A percentile compares a stretch with the other conserved stretches of the same genome.
phyloP scores from a whole-genome alignment of 2,329 filamentous ascomycete genomes.

The Talaromyces islandicus region DNA sequence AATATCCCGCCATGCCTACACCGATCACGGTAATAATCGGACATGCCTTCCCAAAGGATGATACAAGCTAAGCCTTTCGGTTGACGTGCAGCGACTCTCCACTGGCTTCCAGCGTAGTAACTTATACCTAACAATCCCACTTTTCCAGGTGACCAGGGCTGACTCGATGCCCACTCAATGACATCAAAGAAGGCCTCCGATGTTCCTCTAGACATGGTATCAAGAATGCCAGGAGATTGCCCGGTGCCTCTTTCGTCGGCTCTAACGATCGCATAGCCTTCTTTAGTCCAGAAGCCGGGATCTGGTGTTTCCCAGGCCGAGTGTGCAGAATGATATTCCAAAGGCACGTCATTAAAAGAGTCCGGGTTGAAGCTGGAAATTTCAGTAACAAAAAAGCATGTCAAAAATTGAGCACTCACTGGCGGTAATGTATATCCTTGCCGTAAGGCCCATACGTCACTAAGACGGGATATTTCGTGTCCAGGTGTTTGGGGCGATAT shows the following conservation, averaged over 20 bases:
- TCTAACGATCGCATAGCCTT: constrained; percentile 52
- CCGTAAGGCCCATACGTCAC: not conserved
- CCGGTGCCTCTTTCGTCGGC: constrained; percentile 49
- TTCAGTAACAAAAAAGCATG: not conserved
- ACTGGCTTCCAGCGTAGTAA: constrained; percentile 47
- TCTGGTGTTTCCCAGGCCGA: constrained; percentile 57
- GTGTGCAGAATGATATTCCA: constrained; percentile 48
- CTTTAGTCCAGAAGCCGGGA: constrained; percentile 50
- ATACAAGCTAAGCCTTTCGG: constrained; percentile 49
- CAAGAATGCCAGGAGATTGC: constrained; percentile 47
- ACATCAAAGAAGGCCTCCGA: constrained; percentile 48
- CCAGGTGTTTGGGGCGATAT: too few relatives aligned
- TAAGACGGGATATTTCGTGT: not conserved
- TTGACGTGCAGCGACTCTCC: constrained; percentile 47
- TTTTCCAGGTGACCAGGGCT: constrained; percentile 47
- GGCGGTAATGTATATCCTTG: not conserved
- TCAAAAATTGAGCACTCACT: not conserved
- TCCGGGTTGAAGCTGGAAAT: constrained; percentile 39
- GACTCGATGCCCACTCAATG: constrained; percentile 45
- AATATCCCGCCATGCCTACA: constrained; percentile 57
- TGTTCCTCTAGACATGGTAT: constrained; percentile 49
- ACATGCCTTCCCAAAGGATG: constrained; percentile 53
- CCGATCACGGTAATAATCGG: constrained; percentile 53
- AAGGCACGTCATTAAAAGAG: constrained; percentile 50
- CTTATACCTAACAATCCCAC: constrained; percentile 47